Evolutionary conservation across 805 yeast species (phyloP).

Genomic region (Wickerhamomyces hampshirensis): DNA sequence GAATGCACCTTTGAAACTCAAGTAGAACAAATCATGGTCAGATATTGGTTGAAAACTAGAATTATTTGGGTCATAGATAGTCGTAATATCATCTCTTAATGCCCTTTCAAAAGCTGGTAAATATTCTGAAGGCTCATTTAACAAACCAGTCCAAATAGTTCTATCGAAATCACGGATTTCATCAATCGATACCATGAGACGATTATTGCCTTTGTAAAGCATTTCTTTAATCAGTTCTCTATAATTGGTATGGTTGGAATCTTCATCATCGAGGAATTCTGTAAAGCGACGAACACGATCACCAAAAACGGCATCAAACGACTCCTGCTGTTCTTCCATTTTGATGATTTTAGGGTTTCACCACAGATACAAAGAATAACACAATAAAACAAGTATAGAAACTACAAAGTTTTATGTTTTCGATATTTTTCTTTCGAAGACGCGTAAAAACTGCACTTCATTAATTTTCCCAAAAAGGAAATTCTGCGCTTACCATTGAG

Average conservation of each 20-base stretch:
- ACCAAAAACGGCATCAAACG: conserved; percentile 47
- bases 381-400: background rate
- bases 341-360: background rate
- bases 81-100: conserved; percentile 68
- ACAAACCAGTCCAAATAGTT: conserved; percentile 69
- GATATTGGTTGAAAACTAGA: conserved; percentile 48
- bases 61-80: conserved; percentile 62
- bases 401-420: background rate
- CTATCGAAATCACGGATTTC: conserved; percentile 82
- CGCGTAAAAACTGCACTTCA: background rate
- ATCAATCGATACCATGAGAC: conserved; percentile 76
- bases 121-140: conserved; percentile 74
- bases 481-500: background rate
- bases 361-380: background rate
- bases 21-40: conserved; percentile 59
- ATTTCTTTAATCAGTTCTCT: conserved; percentile 66
- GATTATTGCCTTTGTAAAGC: conserved; percentile 58
- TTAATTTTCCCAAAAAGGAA: background rate
- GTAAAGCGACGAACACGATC: conserved; percentile 87
- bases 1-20: conserved; percentile 86
- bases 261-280: conserved; percentile 70
- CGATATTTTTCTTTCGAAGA: background rate
- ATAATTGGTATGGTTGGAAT: conserved; percentile 49
- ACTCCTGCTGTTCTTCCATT: conserved; percentile 24
- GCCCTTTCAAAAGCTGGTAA: conserved; percentile 90